These are phyloP conservation scores for Leccinellum rugosiceps DNA, from an alignment of 768 basidiomycete genomes.

Conservation along the genomic window DNA sequence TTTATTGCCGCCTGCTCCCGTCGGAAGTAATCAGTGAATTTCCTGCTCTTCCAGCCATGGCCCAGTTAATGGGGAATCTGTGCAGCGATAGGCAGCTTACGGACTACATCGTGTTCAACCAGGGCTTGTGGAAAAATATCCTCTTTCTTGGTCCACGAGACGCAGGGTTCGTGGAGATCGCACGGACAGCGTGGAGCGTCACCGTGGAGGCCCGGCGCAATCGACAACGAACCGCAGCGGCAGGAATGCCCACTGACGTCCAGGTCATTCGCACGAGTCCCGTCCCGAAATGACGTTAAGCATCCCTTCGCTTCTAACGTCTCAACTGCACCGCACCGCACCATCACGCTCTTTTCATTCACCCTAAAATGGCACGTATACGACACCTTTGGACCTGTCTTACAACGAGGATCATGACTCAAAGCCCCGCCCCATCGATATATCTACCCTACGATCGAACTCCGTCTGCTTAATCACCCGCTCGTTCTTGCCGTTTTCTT, in stretches of 20 bases:
- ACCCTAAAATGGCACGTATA: conserved; percentile 25
- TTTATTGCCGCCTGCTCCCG: conserved; percentile 56
- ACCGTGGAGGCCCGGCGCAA: conserved; percentile 58
- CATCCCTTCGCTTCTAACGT: conserved; percentile 6
- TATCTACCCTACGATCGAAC: conserved; percentile 10
- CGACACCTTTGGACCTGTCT: conserved; percentile 17
- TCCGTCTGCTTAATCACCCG: conserved; percentile 22
- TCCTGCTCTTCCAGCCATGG: conserved; percentile 58
- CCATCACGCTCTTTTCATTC: conserved; percentile 22
- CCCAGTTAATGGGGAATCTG: conserved; percentile 43
- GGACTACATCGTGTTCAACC: conserved; percentile 38
- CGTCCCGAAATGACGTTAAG: conserved; percentile 19
- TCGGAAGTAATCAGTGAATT: conserved; percentile 50
- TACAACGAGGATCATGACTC: conserved; percentile 31
- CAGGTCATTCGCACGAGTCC: conserved; percentile 4
- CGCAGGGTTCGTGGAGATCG: conserved; percentile 42
- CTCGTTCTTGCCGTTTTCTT: conserved; percentile 1
- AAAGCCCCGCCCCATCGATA: conserved; percentile 1
- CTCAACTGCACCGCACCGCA: neutral
- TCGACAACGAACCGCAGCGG: conserved; percentile 18
- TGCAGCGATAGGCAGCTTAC: conserved; percentile 37
- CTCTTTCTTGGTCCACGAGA: conserved; percentile 52
- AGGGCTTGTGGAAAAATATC: conserved; percentile 67
- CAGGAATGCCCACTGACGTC: conserved; percentile 14
- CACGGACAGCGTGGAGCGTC: conserved; percentile 68